Conservation (phyloP, 2,329 filamentous ascomycete species). For the Diaporthe citrichinensis region DNA sequence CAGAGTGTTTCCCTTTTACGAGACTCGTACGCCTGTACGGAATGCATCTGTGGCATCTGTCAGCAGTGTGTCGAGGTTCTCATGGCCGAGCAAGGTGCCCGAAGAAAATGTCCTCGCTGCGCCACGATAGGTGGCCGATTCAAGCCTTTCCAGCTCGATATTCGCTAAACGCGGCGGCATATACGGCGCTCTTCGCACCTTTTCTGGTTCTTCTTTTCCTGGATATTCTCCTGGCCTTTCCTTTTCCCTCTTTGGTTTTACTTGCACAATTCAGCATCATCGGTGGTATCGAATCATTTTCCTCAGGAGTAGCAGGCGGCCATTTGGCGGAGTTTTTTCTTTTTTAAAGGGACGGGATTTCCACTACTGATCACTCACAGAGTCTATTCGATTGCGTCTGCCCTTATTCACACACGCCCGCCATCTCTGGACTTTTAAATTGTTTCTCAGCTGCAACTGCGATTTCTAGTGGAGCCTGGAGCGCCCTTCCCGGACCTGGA, state of each 20-base stretch:
- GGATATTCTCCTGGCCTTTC: conserved; percentile 21
- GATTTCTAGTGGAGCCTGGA: conserved; percentile 11
- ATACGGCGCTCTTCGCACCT: conserved; percentile 3
- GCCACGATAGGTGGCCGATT: conserved; percentile 84
- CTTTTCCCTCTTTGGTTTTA: conserved; percentile 43
- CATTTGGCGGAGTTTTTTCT: conserved; percentile 39
- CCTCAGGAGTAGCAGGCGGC: conserved; percentile 21
- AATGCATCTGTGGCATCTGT: conserved; percentile 95
- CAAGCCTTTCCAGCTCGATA: conserved; percentile 88
- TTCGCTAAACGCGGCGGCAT: conserved; percentile 68
- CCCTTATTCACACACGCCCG: conserved; percentile 16
- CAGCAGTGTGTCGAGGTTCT: conserved; percentile 87
- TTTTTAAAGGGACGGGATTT: conserved; percentile 12
- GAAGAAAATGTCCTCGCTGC: conserved; percentile 84
- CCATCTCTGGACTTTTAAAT: conserved; percentile 8
- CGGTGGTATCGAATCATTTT: conserved; percentile 36
- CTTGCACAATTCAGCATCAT: conserved; percentile 36
- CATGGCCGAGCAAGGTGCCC: conserved; percentile 80
- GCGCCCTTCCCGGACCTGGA: conserved; percentile 4
- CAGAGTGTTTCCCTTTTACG: conserved; percentile 81
- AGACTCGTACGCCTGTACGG: conserved; percentile 93
- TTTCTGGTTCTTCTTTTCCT: conserved; percentile 16
- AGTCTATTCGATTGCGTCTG: conserved; percentile 29
- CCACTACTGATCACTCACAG: conserved; percentile 41
- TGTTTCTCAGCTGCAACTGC: conserved; percentile 17